A percentile compares a stretch with the other conserved stretches of the same genome.
These are phyloP conservation scores for Hemileia vastatrix DNA, from an alignment of 1,284 basidiomycete species.

Conservation along the genomic window DNA sequence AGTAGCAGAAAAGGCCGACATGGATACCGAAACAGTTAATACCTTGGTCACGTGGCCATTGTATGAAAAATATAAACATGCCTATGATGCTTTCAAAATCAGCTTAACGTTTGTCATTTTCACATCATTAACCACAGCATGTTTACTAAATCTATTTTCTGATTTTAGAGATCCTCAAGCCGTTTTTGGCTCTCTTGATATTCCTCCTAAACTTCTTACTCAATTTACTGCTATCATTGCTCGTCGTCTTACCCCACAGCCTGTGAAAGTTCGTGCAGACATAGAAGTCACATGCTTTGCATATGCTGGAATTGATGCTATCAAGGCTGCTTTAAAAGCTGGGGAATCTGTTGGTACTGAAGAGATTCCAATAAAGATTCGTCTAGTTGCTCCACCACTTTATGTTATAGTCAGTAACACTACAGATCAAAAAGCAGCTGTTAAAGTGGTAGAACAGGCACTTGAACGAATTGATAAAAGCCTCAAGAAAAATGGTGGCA, in stretches of 20 bases:
- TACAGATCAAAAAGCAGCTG: constrained; percentile 90
- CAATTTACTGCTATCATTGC: constrained; percentile 80
- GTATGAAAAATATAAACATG: constrained; percentile 82
- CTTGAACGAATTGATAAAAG: constrained; percentile 78
- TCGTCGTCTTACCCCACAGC: constrained; percentile 88
- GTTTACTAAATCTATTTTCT: neutral
- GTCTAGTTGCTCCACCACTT: constrained; percentile 88
- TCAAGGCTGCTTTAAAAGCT: constrained; percentile 78
- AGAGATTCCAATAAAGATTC: constrained; percentile 90
- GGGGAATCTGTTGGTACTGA: constrained; percentile 81
- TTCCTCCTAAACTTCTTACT: constrained; percentile 54
- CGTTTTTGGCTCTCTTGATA: constrained; percentile 65
- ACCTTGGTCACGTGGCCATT: constrained; percentile 89
- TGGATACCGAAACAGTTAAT: constrained; percentile 63
- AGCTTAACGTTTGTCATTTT: constrained; percentile 64
- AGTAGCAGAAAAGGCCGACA: constrained; percentile 72
- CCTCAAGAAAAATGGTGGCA: constrained; percentile 75
- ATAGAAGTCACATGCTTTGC: constrained; percentile 96
- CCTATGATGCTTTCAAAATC: constrained; percentile 97
- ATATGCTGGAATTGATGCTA: constrained; percentile 94
- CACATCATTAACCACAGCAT: neutral
- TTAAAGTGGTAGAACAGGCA: constrained; percentile 84
- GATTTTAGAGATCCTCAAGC: constrained; percentile 67
- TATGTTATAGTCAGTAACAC: constrained; percentile 94
- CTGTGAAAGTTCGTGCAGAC: constrained; percentile 96